A percentile compares a stretch with the other conserved stretches of the same genome.
Evolutionary conservation across 2,329 filamentous ascomycete genomes (phyloP).

Genomic region (Metarhizium humberi): DNA sequence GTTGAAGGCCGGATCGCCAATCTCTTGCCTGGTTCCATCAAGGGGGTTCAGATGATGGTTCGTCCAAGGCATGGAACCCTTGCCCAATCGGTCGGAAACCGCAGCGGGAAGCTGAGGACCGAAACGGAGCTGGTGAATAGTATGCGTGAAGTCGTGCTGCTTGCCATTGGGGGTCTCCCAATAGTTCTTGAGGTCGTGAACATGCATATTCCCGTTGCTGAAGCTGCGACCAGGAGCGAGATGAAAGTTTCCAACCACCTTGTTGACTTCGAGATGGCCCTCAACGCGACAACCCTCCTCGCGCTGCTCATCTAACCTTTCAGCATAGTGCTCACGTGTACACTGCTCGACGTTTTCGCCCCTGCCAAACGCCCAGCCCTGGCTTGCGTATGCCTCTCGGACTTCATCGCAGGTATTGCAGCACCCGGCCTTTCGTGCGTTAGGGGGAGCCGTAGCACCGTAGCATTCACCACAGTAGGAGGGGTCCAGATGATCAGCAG

Average conservation of each 20-base stretch:
- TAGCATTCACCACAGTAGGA: slow-evolving; percentile 92
- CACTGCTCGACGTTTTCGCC: slow-evolving; percentile 94
- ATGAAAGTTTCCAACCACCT: slow-evolving; percentile 98
- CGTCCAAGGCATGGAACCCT: slow-evolving; percentile 54
- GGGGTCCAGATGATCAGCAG: slow-evolving; percentile 73
- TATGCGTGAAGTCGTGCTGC: slow-evolving; percentile 81
- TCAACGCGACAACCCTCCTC: slow-evolving; percentile 92
- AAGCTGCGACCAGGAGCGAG: slow-evolving; percentile 93
- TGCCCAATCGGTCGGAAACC: slow-evolving; percentile 50
- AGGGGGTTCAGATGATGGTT: slow-evolving; percentile 90
- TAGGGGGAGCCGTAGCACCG: slow-evolving; percentile 65
- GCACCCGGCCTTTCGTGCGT: slow-evolving; percentile 73
- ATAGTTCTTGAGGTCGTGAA: slow-evolving; percentile 96
- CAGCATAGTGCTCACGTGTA: slow-evolving; percentile 84
- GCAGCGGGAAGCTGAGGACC: slow-evolving; percentile 80
- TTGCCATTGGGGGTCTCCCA: slow-evolving; percentile 61
- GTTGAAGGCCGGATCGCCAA: slow-evolving; percentile 78
- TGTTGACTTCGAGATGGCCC: slow-evolving; percentile 88
- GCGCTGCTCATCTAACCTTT: slow-evolving; percentile 79
- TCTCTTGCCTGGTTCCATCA: slow-evolving; percentile 68
- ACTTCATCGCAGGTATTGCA: slow-evolving; percentile 98
- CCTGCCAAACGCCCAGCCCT: slow-evolving; percentile 86
- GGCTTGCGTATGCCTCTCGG: slow-evolving; percentile 83
- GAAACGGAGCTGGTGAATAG: slow-evolving; percentile 82
- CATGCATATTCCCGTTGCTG: slow-evolving; percentile 93